Percentiles rank a stretch among this genome's conserved stretches.
These are phyloP conservation scores for Mycena epipterygia DNA, from an alignment of 768 basidiomycete species.

Conservation along the genomic window DNA sequence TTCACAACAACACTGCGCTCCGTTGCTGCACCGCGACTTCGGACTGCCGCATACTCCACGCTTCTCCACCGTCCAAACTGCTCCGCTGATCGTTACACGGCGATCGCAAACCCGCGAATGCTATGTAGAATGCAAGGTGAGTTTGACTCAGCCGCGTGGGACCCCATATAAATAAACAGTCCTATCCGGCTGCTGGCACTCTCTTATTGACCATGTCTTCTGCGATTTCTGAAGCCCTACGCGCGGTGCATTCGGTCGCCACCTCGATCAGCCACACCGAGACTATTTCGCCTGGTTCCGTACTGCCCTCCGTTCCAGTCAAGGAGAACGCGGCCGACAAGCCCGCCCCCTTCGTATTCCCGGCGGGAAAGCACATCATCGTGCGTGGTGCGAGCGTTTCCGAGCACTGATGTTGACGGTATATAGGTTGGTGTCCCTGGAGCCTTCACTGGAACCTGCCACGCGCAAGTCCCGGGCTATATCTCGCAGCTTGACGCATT, in stretches of 20 bases:
- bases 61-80: neutral
- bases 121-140: neutral
- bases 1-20: constrained; percentile 9
- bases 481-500: constrained; percentile 76
- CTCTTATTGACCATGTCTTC: constrained; percentile 20
- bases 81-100: neutral
- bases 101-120: neutral
- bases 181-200: neutral
- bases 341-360: constrained; percentile 53
- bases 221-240: constrained; percentile 28
- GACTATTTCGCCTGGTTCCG: constrained; percentile 13
- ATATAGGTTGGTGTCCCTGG: constrained; percentile 80
- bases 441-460: constrained; percentile 83
- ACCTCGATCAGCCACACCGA: constrained; percentile 65
- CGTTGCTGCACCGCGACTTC: constrained; percentile 6
- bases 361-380: constrained; percentile 74
- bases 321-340: constrained; percentile 71
- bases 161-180: neutral
- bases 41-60: neutral
- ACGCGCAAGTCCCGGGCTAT: constrained; percentile 73
- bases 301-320: constrained; percentile 63
- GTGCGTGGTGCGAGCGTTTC: constrained; percentile 51
- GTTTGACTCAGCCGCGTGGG: neutral
- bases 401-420: neutral
- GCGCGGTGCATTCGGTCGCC: constrained; percentile 67